Evolutionary conservation across 2,329 filamentous ascomycete species (phyloP), one percentile per base, ranked within the genome.

Genomic region (Pseudodiploospora longispora): DNA sequence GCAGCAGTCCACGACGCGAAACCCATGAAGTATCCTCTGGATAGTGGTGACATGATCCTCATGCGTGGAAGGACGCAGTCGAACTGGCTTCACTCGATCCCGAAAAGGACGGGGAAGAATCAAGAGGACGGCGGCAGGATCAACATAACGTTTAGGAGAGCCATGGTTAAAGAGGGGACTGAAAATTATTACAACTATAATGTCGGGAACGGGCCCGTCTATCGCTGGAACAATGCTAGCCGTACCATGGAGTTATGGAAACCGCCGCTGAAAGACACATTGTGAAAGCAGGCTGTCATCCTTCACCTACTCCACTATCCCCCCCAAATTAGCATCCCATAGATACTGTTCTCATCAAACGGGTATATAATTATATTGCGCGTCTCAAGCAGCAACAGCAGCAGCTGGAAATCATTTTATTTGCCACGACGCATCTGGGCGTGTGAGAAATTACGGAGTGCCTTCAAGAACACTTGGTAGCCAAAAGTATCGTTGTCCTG

Each of bases 391-490:
- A n/a, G 19, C 29, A 6, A 27, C 9, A 30, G 5, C 10, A 38
- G 36, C 19, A 19, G 29, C 29, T 12, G 29, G 27, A 30, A 4
- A 30, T 12, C n/a, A 10, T 36, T 38, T 60, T 71, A 82, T 59
- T 73, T 78, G 36, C 90, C 90, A 56, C 90, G 80, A 46, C 90
- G 80, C 77, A 97, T 94, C 64, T 95, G 86, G 4, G 90, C 91
- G 52, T 82, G 83, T 7, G 88, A 85, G 66, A 80, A 98, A 56
- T 84, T 87, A 63, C 87, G 84, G 54, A 98, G 68, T 1, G 84
- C 91, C 50, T 83, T 77, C 51, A 97, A 71, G 63, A 97, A 98
- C 30, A 95, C 85, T 60, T 96, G 90, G 64, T 98, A 98, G 37
- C 89, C 89, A 12, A 98, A 90, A 2, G 82, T 82, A 50, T 85